Percentiles rank a stretch among this genome's conserved stretches.
These are phyloP conservation scores for Colletotrichum sp. DNA, from an alignment of 2,329 filamentous ascomycete genomes.

Conservation along the genomic window DNA sequence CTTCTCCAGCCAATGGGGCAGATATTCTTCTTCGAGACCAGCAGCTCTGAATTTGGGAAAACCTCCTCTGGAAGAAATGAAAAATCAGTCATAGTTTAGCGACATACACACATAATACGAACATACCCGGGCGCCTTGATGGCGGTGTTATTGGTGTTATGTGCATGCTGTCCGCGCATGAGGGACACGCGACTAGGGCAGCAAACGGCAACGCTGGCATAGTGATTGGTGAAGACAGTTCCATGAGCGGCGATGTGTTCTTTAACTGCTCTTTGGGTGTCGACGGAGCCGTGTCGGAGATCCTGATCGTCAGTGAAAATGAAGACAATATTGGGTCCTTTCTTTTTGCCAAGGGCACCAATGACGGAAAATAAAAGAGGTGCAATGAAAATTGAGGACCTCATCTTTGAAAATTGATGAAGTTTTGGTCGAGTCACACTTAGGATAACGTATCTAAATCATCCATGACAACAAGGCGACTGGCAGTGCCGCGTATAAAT, in stretches of 20 bases:
- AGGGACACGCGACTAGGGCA: not conserved
- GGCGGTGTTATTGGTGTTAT: not conserved
- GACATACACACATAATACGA: not conserved
- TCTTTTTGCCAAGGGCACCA: not conserved
- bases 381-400: not conserved
- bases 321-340: not conserved
- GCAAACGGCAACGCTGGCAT: not conserved
- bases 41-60: not conserved
- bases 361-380: not conserved
- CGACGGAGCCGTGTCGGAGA: not conserved
- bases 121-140: not conserved
- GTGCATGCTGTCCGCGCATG: not conserved
- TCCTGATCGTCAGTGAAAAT: not conserved
- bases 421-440: not conserved
- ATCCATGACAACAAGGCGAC: not conserved
- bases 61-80: not conserved
- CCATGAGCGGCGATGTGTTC: not conserved
- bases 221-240: not conserved
- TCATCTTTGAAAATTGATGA: not conserved
- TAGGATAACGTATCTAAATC: not conserved
- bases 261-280: not conserved
- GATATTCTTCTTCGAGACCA: not conserved
- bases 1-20: not conserved
- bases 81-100: not conserved
- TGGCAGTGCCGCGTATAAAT: not conserved